These are phyloP conservation scores for Acmispon strigosus DNA, from an alignment of 306 rosid species.

Conservation along the genomic window DNA sequence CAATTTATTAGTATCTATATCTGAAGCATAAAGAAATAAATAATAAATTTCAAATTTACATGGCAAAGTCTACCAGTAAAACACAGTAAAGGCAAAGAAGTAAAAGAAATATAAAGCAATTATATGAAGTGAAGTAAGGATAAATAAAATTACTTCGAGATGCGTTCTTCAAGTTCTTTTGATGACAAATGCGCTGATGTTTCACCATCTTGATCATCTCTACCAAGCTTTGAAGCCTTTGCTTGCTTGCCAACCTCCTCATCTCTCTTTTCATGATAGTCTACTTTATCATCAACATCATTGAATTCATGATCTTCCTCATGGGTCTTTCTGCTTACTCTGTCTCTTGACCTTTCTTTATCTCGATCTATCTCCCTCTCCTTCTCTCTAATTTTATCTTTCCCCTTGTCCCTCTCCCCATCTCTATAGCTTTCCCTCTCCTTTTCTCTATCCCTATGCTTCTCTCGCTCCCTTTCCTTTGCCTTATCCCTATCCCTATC, in stretches of 20 bases:
- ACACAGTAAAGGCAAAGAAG: neutral
- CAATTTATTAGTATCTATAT: neutral
- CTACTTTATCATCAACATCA: constrained; percentile 45
- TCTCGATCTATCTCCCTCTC: constrained; percentile 41
- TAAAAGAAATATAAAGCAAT: neutral
- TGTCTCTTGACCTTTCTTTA: constrained; percentile 57
- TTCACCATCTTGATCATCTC: constrained; percentile 35
- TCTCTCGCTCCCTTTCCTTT: constrained; percentile 52
- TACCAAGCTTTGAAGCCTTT: constrained; percentile 25
- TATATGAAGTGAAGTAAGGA: neutral
- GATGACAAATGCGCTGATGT: constrained; percentile 28
- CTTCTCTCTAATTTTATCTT: constrained; percentile 35
- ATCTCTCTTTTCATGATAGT: constrained; percentile 41
- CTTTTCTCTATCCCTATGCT: constrained; percentile 32
- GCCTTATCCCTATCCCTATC: constrained; percentile 50
- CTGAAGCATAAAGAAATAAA: constrained; percentile 1
- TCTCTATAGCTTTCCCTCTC: constrained; percentile 44
- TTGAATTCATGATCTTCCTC: constrained; percentile 46
- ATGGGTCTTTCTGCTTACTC: constrained; percentile 33
- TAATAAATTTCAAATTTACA: neutral
- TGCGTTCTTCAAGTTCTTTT: constrained; percentile 63
- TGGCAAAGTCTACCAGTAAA: neutral
- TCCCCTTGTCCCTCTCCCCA: constrained; percentile 46
- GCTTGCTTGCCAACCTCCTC: constrained; percentile 40
- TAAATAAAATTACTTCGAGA: constrained; percentile 47